These are phyloP conservation scores for Cyclotella kingstonii DNA, from an alignment of 108 stramenopile species.

Conservation along the genomic window DNA sequence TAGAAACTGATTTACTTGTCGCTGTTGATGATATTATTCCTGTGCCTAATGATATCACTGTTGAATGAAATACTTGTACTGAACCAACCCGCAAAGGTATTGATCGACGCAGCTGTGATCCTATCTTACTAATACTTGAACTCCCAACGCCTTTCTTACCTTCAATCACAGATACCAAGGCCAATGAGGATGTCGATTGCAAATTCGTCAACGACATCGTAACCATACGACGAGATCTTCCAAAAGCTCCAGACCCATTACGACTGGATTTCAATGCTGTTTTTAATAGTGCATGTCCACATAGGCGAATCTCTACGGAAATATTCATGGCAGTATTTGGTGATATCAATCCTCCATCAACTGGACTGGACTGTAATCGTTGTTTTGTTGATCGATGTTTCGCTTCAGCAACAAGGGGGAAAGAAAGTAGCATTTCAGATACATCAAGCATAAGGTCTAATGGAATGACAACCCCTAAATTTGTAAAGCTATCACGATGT, in stretches of 20 bases:
- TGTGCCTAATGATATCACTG: conserved; percentile 28
- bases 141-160: conserved; percentile 1
- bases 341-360: conserved; percentile 29
- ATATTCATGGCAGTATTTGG: conserved; percentile 33
- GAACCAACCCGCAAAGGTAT: conserved; percentile 29
- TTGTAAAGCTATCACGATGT: not conserved
- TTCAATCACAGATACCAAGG: conserved; percentile 21
- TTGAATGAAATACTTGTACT: conserved; percentile 13
- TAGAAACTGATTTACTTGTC: conserved; percentile 20
- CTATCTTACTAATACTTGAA: not conserved
- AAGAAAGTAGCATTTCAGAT: conserved; percentile 34
- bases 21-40: conserved; percentile 28
- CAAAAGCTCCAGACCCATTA: conserved; percentile 19
- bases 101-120: conserved; percentile 32
- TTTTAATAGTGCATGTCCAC: conserved; percentile 31
- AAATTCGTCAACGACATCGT: conserved; percentile 31
- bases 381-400: conserved; percentile 21
- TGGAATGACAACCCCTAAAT: not conserved
- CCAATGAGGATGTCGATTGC: conserved; percentile 24
- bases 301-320: conserved; percentile 18
- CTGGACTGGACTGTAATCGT: conserved; percentile 25
- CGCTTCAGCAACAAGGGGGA: conserved; percentile 34
- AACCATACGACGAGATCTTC: conserved; percentile 27
- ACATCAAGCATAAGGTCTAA: conserved; percentile 29
- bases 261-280: conserved; percentile 27